A percentile compares a stretch with the other conserved stretches of the same genome.
phyloP scores from a whole-genome alignment of 2,329 filamentous ascomycete genomes.

The Neodidymelliopsis sp. region DNA sequence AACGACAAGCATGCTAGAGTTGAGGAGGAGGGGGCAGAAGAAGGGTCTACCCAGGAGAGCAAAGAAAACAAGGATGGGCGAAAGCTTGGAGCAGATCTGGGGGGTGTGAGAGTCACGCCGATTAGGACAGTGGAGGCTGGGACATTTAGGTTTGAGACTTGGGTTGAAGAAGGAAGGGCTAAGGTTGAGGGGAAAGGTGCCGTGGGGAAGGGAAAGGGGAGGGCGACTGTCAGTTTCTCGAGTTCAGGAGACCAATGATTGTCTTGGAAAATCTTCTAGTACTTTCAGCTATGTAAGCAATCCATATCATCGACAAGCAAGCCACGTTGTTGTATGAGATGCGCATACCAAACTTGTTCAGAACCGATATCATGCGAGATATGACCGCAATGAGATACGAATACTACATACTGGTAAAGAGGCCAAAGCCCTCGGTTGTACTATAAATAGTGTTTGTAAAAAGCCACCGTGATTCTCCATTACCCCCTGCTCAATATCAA shows the following conservation, averaged over 20 bases:
- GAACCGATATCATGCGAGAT: too few species aligned
- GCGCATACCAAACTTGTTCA: too few species aligned
- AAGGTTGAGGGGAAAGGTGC: constrained; percentile 50
- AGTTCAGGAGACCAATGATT: constrained; percentile 29
- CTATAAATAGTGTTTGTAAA: too few species aligned
- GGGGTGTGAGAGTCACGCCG: constrained; percentile 65
- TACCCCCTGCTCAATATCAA: too few species aligned
- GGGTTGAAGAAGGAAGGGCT: constrained; percentile 70
- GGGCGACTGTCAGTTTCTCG: constrained; percentile 23
- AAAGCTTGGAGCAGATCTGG: constrained; percentile 50
- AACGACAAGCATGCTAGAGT: neutral
- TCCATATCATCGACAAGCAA: too few species aligned
- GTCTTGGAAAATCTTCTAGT: too few species aligned
- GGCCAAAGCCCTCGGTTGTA: too few species aligned
- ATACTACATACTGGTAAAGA: too few species aligned
- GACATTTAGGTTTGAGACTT: constrained; percentile 71
- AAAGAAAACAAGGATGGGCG: constrained; percentile 18
- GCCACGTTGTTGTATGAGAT: too few species aligned
- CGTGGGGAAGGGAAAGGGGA: neutral
- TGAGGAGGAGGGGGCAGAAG: constrained; percentile 3
- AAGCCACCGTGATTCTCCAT: too few species aligned
- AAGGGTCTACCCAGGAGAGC: constrained; percentile 25
- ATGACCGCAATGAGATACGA: too few species aligned
- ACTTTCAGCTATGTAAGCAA: too few species aligned
- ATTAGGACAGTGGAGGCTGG: constrained; percentile 70